Evolutionary conservation across 164 flowering plant genomes (phyloP), one percentile per base, ranked within the genome.

Genomic region (Dillenia suffruticosa): DNA sequence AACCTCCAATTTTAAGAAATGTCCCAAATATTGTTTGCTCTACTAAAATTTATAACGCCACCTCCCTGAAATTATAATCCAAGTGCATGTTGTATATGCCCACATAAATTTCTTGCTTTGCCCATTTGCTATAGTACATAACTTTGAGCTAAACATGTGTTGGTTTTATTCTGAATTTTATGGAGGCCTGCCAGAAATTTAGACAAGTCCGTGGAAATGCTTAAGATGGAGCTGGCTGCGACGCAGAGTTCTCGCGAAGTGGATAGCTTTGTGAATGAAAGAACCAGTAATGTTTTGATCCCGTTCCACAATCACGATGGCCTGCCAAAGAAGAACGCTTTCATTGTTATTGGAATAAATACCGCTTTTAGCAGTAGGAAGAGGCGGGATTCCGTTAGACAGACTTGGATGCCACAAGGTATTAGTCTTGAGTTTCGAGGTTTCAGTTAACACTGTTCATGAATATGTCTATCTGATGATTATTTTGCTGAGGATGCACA

Each of bases 291-390:
- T 12, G 45, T 57, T 1, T 51, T 63, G 2, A 48, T 50, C 24
- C 55, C 75, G 65, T 51, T 76, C 61, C 72, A 51, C 16, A 75
- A 74, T 60, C 72, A 53, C 15, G 76, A 74, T 7, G 70, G 65
- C 9, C 59, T 68, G 12, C 71, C 76, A 2, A 82, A 56, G 74
- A 76, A 84, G 79, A 90, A 86, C 70, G 88, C 82, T 1, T 90
- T 90, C 69, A 76, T 90, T 73, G 97, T 94, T 46, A 90, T 93
- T 64, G 98, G 98, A 48, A 93, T 93, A 43, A 93, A 93, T 64
- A 90, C 98, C 49, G 98, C 98, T 49, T 93, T 93, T 67, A 93
- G 98, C 62, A 83, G 88, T 64, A 75, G 88, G 63, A 81, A 67
- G 76, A 77, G 88, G 68, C 81, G 88, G 56, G 88, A 83, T 68